A percentile compares a stretch with the other conserved stretches of the same genome.
phyloP scores from a whole-genome alignment of 163 green algal species.

The Prototheca cutis region DNA sequence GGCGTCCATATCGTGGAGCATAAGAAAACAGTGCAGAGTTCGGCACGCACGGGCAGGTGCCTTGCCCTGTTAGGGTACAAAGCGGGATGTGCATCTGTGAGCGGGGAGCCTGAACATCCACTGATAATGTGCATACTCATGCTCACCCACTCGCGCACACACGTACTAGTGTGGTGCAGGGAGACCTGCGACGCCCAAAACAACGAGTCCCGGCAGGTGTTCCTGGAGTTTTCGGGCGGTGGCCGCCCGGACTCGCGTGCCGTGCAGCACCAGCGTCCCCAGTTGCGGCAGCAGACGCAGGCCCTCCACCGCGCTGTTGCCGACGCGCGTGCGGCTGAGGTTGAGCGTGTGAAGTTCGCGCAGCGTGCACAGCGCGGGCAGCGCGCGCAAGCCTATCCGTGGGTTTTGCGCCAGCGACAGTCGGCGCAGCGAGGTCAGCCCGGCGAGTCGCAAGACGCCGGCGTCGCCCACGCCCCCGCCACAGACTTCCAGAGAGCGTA shows the following conservation, averaged over 20 bases:
- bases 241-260: conserved; percentile 1
- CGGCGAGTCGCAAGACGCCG: conserved; percentile 26
- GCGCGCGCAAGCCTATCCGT: conserved; percentile 4
- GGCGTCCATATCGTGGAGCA: too few relatives aligned
- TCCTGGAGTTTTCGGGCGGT: not conserved
- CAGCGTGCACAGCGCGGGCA: conserved; percentile 12
- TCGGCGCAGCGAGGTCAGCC: conserved; percentile 21
- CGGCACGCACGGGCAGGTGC: too few relatives aligned
- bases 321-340: conserved; percentile 17
- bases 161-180: too few relatives aligned
- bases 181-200: not conserved
- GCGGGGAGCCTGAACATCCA: too few relatives aligned
- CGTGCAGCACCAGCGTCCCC: conserved; percentile 3
- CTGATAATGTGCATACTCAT: too few relatives aligned
- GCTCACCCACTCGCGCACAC: too few relatives aligned
- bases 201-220: not conserved
- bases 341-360: conserved; percentile 18
- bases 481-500: conserved; percentile 51
- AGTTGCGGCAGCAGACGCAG: conserved; percentile 16
- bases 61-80: too few relatives aligned
- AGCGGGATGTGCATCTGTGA: too few relatives aligned
- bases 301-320: conserved; percentile 9
- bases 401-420: conserved; percentile 33
- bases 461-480: conserved; percentile 36
- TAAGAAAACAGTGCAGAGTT: too few relatives aligned